Evolutionary conservation across 805 yeast genomes (phyloP).

Genomic region (Zygosaccharomyces lentus): DNA sequence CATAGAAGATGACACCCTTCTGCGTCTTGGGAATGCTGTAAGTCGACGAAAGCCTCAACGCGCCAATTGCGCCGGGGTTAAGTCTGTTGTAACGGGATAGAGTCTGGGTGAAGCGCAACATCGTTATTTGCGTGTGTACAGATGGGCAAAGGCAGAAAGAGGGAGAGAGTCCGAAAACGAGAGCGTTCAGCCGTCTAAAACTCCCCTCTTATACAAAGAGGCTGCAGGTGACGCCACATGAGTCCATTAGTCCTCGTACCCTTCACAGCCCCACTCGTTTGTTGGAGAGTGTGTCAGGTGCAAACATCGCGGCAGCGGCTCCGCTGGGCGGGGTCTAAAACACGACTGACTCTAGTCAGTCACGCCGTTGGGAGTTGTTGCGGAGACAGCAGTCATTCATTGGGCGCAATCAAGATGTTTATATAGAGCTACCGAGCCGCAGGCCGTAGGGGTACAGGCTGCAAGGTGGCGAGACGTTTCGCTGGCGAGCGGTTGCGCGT

Average conservation of each 20-base stretch:
- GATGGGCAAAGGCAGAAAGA: not conserved
- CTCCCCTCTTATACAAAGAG: not conserved
- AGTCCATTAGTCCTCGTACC: not conserved
- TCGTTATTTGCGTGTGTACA: not conserved
- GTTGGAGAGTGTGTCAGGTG: not conserved
- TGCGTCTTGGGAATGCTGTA: constrained; percentile 43
- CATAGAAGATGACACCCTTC: constrained; percentile 50
- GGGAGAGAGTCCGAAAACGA: not conserved
- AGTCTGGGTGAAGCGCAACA: constrained; percentile 1
- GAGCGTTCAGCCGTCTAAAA: not conserved
- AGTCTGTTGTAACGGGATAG: constrained; percentile 43
- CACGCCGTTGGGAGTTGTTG: not conserved
- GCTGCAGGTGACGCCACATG: not conserved
- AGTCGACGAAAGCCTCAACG: constrained; percentile 24
- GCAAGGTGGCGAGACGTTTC: not conserved
- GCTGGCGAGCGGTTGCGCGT: not conserved
- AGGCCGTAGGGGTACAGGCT: not conserved
- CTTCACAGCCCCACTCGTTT: not conserved
- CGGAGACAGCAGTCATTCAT: not conserved
- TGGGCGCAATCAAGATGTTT: not conserved
- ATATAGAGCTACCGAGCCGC: not conserved
- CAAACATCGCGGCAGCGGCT: not conserved
- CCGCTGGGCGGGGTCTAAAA: not conserved
- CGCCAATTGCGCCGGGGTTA: constrained; percentile 8
- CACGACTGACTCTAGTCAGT: not conserved